Base-by-base conservation (phyloP, 78 protist genomes). In the Guillardia theta region DNA sequence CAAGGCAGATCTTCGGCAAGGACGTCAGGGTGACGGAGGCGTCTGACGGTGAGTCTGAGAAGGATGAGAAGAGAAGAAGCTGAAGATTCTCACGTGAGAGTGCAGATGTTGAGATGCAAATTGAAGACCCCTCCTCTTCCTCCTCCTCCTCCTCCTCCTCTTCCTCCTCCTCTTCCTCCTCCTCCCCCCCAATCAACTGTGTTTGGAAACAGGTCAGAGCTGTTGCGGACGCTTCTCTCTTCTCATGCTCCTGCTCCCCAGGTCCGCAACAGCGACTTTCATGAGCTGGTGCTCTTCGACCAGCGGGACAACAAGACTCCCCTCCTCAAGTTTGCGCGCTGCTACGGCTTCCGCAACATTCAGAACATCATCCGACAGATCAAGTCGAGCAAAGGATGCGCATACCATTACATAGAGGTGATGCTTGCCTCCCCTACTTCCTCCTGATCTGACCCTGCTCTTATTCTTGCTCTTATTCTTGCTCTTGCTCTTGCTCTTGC, bases 321-420 rank as follows among this genome's bases (percentile, higher is more conserved):
- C 6, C 70, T 58, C 27, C 70, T 58, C 70, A 58, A 70, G 41
- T 36, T 70, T 12, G 83, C 83, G 33, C 83, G 83, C 45, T 70
- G 83, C n/a, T 96, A 97, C 92, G 99, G 99, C 27, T 97, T 97
- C 92, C 94, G 97, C 47, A 97, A 97, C 93, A 98, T 98, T 58
- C 98, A 97, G 93, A 98, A 96, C 96, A 0, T 98, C 0, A 96
- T 98, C 19, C 95, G 97, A 41, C 94, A 94, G 62, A 36, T 97
- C 44, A 97, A 97, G 88, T 64, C 92, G 9, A 46, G 62, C 43
- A 39, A 39, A 27, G 83, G 83, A 12, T 70, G 83, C 41, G 83
- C 83, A 4, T 97, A 95, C 90, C 58, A 95, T 36, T 96, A 54
- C 70, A 92, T 96, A 43, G 98, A 97, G 88, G 46, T 97, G 41